Evolutionary conservation across 139 green algal genomes (phyloP), one percentile per base, ranked within the genome.

Genomic region (Penium margaritaceum): DNA sequence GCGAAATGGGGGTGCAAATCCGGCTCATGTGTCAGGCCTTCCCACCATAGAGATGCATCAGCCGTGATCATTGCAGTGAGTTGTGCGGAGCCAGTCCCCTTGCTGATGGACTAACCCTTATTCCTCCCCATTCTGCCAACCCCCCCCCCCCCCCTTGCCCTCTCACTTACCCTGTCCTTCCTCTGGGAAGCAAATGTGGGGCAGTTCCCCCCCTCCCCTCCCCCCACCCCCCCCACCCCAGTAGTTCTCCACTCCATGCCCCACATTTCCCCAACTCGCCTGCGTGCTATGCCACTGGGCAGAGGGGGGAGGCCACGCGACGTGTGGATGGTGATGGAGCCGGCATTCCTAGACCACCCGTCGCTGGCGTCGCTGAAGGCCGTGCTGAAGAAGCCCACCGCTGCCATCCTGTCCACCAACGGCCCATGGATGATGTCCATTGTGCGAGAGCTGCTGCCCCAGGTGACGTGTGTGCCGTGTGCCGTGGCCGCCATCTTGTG

Each of bases 301-400:
- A 68, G 68, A 24, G 68, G 34, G 19, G 27, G 29, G 30, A 24
- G 68, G 6, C 15, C 24, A 24, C 68, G 68, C 9, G 68, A 76
- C 55, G 68, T 76, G 68, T 76, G 68, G 68, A 29, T 76, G 68
- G 68, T 76, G 47, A 67, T 76, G 51, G 68, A 76, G 27, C 68
- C 68, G 15, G 38, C 12, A 12, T 76, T 76, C 29, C 46, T 76
- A 34, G 53, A 67, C 51, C 68, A 76, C 32, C 68, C 68, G 39
- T 41, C 34, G 36, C 51, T 76, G 68, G 30, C 51, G n/a, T 36
- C 30, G 5, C 51, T 76, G 19, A 24, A 27, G 21, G 37, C 39
- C 14, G n/a, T 12, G 21, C 61, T 76, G n/a, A 14, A 15, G 15
- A 15, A 12, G 29, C 68, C 68, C 35, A 67, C 51, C 5, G 68